Evolutionary conservation across 2,329 filamentous ascomycete species (phyloP).

Genomic region (Pseudophaeomoniella oleicola): DNA sequence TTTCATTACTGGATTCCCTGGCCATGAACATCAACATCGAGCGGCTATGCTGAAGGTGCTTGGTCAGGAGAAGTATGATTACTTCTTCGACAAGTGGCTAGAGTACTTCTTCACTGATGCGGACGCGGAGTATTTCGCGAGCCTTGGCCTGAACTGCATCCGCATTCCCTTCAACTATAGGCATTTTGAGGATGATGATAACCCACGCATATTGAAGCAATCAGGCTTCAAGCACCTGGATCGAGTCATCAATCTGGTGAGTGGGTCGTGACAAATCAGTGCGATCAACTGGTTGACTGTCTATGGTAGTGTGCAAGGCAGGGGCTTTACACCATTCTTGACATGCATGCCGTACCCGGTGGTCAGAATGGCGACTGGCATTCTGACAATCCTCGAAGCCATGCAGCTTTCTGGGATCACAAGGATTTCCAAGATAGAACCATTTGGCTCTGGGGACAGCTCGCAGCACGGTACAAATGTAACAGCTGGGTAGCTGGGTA

Average conservation of each 20-base stretch:
- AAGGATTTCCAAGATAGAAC: constrained; percentile 36
- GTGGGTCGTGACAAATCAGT: too few species aligned
- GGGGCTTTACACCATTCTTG: constrained; percentile 36
- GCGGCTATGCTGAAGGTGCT: constrained; percentile 38
- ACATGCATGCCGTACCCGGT: constrained; percentile 34
- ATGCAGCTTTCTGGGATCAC: constrained; percentile 36
- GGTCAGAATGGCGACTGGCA: constrained; percentile 39
- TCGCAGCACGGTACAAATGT: constrained; percentile 28
- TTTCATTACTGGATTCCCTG: constrained; percentile 49
- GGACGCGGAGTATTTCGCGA: constrained; percentile 44
- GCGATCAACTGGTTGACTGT: neutral
- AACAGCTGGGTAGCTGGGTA: constrained; percentile 37
- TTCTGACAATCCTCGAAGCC: constrained; percentile 29
- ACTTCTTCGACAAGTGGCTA: constrained; percentile 44
- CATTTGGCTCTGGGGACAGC: constrained; percentile 34
- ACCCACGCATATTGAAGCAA: constrained; percentile 28
- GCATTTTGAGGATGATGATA: constrained; percentile 34
- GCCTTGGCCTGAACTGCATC: constrained; percentile 41
- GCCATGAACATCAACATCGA: constrained; percentile 42
- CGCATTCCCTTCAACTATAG: constrained; percentile 48
- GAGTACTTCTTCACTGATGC: constrained; percentile 45
- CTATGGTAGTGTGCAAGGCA: constrained; percentile 25
- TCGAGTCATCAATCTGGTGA: constrained; percentile 27
- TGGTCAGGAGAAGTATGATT: constrained; percentile 41
- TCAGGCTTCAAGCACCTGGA: constrained; percentile 34